Base-by-base conservation (phyloP, 2,329 filamentous ascomycete genomes). In the Fonsecaea nubica region DNA sequence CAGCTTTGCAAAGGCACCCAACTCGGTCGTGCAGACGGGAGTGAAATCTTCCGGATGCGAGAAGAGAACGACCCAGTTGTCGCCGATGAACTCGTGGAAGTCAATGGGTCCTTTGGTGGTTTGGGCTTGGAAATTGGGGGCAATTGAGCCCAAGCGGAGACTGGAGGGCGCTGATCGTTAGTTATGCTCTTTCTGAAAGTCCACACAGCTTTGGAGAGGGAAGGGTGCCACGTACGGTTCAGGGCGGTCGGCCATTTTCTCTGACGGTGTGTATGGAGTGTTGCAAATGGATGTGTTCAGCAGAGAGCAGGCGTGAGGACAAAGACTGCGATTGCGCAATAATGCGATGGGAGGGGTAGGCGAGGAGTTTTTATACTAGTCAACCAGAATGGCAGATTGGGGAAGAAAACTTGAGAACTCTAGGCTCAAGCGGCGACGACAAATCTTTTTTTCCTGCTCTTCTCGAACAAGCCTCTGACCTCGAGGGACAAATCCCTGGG, bases 11-110 rank as follows among this genome's bases (percentile, higher is more conserved):
- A 88, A 88, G 40, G 86, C 86, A 67, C 86, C 86, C 58, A 88
- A 82, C 79, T 88, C 86, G 59, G 86, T 89, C 64, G 86, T 88
- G 82, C 86, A 73, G 62, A 74, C 72, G 15, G 72, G 74, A 33
- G 73, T 75, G 67, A 72, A 75, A 48, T 76, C 75, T 63, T 80
- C 88, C 40, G 60, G 62, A 80, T 91, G 88, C 53, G 88, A 90
- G 84, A 91, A 91, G 72, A 91, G 84, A 69, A 91, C 83, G 67
- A 88, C 86, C 88, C 88, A 91, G 73, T 84, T 87, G 81, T 89
- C 83, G 74, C 87, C 88, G 72, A 90, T 89, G 82, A 87, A 91
- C 73, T 90, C 82, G 81, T 91, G 89, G 83, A 91, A 91, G 79
- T 90, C 84, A 76, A 90, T 89, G 62, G 83, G 82, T 65, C 88